A percentile compares a stretch with the other conserved stretches of the same genome.
Evolutionary conservation across 495 filamentous ascomycete genomes (phyloP).

Genomic region (Daldinia childiae): DNA sequence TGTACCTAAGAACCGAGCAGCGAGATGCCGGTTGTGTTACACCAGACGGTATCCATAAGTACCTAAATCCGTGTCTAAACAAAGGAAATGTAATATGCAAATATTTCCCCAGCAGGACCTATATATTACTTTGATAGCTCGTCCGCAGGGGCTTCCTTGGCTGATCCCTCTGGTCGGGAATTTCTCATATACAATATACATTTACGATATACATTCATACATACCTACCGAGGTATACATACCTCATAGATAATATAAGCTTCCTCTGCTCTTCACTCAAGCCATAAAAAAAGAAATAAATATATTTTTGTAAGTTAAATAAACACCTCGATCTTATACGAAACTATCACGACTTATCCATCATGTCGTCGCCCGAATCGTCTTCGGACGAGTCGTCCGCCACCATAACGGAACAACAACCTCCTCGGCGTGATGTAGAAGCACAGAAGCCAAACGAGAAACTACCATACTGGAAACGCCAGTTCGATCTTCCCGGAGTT

Average conservation of each 20-base stretch:
- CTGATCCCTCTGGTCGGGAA: background rate
- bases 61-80: constrained; percentile 16
- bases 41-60: constrained; percentile 10
- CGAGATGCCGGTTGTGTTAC: constrained; percentile 12
- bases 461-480: constrained; percentile 38
- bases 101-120: constrained; percentile 2
- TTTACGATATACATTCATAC: no score
- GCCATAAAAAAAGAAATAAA: no score
- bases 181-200: no score
- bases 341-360: background rate
- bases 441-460: constrained; percentile 22
- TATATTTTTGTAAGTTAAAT: background rate
- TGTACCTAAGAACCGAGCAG: background rate
- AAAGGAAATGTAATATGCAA: constrained; percentile 2
- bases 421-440: constrained; percentile 25
- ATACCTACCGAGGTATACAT: no score
- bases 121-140: constrained; percentile 7
- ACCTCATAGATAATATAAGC: no score
- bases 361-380: constrained; percentile 29
- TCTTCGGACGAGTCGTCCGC: constrained; percentile 38
- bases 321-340: background rate
- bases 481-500: constrained; percentile 52
- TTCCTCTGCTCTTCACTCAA: no score
- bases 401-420: constrained; percentile 29
- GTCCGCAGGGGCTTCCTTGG: background rate